Conservation (phyloP, 495 filamentous ascomycete genomes). For the Barbatosphaeria neglecta region DNA sequence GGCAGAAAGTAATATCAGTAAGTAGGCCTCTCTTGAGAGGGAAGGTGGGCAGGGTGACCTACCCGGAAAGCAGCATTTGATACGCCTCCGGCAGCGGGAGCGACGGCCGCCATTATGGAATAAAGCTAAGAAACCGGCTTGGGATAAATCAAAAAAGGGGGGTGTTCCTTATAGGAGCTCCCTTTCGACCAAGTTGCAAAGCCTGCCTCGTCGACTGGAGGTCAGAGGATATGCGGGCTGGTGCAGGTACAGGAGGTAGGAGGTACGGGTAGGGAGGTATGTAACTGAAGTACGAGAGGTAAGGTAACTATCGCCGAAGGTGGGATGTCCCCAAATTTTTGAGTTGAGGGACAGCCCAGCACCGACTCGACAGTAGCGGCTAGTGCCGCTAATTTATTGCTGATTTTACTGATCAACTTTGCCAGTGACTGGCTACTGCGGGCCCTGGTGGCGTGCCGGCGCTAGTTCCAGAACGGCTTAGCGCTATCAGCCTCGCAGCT, state of each 20-base stretch:
- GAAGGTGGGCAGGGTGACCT: conserved; percentile 12
- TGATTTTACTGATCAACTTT: no score
- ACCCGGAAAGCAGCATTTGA: conserved; percentile 76
- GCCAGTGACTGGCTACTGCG: not conserved
- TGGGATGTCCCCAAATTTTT: conserved; percentile 1
- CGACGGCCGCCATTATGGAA: conserved; percentile 55
- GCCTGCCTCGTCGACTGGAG: no score
- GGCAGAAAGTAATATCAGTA: conserved; percentile 32
- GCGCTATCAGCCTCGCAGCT: conserved; percentile 3
- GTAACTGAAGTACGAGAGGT: no score
- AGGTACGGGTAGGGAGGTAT: no score
- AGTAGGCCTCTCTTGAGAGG: not conserved
- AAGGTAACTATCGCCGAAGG: no score
- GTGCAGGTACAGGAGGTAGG: no score
- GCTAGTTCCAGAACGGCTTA: not conserved
- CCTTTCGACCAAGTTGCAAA: no score
- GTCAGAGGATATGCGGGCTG: no score
- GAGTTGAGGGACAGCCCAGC: not conserved
- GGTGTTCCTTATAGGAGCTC: no score
- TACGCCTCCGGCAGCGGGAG: conserved; percentile 37
- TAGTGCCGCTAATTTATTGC: no score
- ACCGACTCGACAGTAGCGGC: no score
- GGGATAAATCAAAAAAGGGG: not conserved
- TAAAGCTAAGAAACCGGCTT: not conserved
- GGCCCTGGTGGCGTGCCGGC: not conserved